phyloP scores from a whole-genome alignment of 805 yeast species.

The Ogataea corticis region DNA sequence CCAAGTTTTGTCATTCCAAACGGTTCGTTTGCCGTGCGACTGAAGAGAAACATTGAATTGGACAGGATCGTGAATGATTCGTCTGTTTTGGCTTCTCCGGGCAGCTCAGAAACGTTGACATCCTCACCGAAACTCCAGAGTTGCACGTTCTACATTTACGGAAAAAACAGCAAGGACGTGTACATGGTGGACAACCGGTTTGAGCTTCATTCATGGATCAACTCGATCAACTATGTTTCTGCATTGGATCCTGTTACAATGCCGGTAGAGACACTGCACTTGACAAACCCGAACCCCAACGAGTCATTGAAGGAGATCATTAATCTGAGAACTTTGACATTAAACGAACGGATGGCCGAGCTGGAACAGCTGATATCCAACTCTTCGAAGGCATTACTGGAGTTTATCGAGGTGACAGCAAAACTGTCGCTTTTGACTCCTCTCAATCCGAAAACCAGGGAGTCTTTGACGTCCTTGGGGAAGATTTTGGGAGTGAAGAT shows the following conservation, averaged over 20 bases:
- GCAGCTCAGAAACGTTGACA: not conserved
- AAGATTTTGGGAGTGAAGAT: conserved; percentile 51
- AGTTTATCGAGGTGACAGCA: conserved; percentile 35
- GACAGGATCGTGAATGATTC: conserved; percentile 25
- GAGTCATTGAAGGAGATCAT: conserved; percentile 23
- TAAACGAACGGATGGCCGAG: conserved; percentile 11
- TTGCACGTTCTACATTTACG: conserved; percentile 41
- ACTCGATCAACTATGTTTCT: conserved; percentile 51
- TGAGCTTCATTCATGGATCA: conserved; percentile 62
- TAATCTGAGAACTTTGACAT: conserved; percentile 12
- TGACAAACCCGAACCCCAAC: conserved; percentile 17
- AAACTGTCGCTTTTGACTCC: conserved; percentile 55
- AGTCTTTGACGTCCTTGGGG: conserved; percentile 44
- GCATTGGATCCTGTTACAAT: conserved; percentile 41
- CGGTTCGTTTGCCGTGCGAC: conserved; percentile 33
- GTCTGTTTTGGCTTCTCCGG: not conserved
- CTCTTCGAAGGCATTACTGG: conserved; percentile 38
- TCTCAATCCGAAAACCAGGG: conserved; percentile 52
- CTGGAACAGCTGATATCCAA: conserved; percentile 21
- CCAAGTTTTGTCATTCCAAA: conserved; percentile 28
- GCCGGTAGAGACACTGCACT: conserved; percentile 24
- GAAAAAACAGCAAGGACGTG: conserved; percentile 39
- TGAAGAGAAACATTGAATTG: conserved; percentile 24
- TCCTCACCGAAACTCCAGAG: conserved; percentile 13
- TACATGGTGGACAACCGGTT: conserved; percentile 43